Base-by-base conservation (phyloP, 768 basidiomycete genomes). In the Pholiota conissans region DNA sequence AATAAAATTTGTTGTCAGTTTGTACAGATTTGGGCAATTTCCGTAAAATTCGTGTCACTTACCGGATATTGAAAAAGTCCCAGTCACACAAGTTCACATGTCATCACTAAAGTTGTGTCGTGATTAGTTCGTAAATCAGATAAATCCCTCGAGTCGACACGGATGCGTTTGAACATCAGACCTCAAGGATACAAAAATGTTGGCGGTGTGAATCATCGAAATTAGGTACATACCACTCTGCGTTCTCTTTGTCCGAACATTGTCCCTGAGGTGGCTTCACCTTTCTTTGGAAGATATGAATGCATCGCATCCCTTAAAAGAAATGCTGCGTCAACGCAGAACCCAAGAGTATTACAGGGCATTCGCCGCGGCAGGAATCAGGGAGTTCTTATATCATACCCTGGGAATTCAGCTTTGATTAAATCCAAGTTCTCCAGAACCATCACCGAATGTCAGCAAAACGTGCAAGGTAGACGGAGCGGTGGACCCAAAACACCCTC, bases 21-120 rank as follows among this genome's bases (percentile, higher is more conserved):
- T 34, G 22, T 14, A 52, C 59, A 55, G 42, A 62, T 60, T 55
- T 56, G 61, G 61, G 45, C 45, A 46, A 51, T 58, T 57, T 24
- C 60, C 63, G 61, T 56, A 64, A 49, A 52, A 52, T 47, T 58
- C 60, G 63, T 64, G 60, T 53, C 30, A 22, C 53, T 18, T 45
- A 54, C 52, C 39, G 39, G 30, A 54, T 30, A 29, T 46, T 24
- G 11, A 20, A 45, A 45, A 42, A n/a, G 18, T 32, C 42, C 20
- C 40, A 46, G 52, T 52, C 52, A 20, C 29, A 45, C n/a, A 42
- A 32, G 11, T 45, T 32, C 40, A 32, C 53, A 54, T 46, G 40
- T 45, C 53, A 42, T 24, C 45, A 32, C 30, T 42, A 24, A 42
- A 30, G 42, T 26, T 20, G 24, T n/a, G n/a, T 30, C 53, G 45